These are phyloP conservation scores for Dactylellina leptospora DNA, from an alignment of 2,329 filamentous ascomycete genomes.

Conservation along the genomic window DNA sequence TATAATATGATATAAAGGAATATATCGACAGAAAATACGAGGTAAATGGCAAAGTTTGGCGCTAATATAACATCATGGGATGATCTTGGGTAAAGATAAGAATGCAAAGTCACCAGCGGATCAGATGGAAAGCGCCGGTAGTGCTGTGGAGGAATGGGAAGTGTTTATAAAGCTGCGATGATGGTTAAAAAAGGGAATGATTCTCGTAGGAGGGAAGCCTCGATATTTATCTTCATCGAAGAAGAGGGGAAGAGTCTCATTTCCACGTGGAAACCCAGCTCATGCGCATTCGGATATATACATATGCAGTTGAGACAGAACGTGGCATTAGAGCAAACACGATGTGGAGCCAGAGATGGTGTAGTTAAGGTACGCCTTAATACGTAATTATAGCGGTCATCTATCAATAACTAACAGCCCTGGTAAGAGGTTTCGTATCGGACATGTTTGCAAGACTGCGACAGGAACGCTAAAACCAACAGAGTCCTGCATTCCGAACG, in stretches of 20 bases:
- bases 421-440: background rate
- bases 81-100: too few relatives aligned
- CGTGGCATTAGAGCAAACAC: constrained; percentile 25
- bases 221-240: constrained; percentile 15
- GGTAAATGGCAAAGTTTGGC: too few relatives aligned
- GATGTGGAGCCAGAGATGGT: background rate
- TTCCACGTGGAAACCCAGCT: constrained; percentile 8
- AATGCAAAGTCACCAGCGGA: too few relatives aligned
- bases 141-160: too few relatives aligned
- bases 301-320: constrained; percentile 6
- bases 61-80: too few relatives aligned
- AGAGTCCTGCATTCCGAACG: constrained; percentile 18
- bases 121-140: too few relatives aligned
- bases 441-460: background rate
- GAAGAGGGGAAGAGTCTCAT: background rate
- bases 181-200: background rate
- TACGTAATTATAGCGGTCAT: too few relatives aligned
- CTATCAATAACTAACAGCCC: background rate
- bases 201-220: background rate
- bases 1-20: background rate
- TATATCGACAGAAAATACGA: too few relatives aligned
- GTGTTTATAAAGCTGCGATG: too few relatives aligned
- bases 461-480: constrained; percentile 13
- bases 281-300: constrained; percentile 8
- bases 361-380: background rate